phyloP scores from a whole-genome alignment of 148 eudicot species.

The Hydrangea macrophylla region DNA sequence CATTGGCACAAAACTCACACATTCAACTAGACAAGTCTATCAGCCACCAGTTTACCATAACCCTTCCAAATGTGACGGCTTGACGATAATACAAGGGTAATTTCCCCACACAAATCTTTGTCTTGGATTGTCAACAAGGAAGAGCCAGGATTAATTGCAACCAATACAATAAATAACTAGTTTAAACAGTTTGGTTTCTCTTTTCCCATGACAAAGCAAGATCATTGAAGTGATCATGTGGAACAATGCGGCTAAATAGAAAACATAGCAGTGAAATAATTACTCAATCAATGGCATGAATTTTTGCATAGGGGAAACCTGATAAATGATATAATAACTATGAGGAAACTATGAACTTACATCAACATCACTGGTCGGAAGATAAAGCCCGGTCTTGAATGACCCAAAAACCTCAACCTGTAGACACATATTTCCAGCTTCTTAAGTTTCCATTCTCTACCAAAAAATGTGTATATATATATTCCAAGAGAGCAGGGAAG shows the following conservation, averaged over 20 bases:
- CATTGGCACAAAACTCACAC: neutral
- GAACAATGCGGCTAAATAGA: no score
- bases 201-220: neutral
- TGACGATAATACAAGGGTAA: neutral
- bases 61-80: neutral
- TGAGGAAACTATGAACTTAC: constrained; percentile 42
- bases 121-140: neutral
- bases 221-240: neutral
- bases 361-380: constrained; percentile 95
- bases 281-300: neutral
- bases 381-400: constrained; percentile 92
- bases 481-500: neutral
- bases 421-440: constrained; percentile 15
- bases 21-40: neutral
- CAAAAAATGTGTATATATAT: neutral
- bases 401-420: constrained; percentile 98
- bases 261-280: neutral
- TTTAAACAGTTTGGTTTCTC: neutral
- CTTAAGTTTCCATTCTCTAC: neutral
- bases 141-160: neutral
- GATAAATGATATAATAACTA: neutral
- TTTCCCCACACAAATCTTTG: neutral
- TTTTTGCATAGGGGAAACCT: neutral
- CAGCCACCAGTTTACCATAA: neutral
- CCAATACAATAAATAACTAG: neutral